A percentile compares a stretch with the other conserved stretches of the same genome.
Conservation (phyloP, 345 rosid species). For the Gynandropsis gynandra region DNA sequence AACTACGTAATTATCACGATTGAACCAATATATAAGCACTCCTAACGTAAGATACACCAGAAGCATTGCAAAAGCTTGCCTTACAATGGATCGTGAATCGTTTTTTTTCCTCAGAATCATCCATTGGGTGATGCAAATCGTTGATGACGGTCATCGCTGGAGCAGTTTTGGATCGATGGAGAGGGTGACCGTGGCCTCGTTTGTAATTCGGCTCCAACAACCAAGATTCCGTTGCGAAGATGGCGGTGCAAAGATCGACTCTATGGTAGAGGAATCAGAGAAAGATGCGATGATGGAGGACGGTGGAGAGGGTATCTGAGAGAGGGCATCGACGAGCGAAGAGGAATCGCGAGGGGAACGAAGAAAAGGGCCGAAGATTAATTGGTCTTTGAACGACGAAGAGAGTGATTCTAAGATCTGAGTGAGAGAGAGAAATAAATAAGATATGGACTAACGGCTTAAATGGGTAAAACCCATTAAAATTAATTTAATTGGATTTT, state of each 20-base stretch:
- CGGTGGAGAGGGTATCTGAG: conserved; percentile 31
- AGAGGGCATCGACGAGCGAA: conserved; percentile 45
- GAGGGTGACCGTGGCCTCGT: conserved; percentile 21
- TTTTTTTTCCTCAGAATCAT: conserved; percentile 34
- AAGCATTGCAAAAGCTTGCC: conserved; percentile 57
- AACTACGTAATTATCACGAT: conserved; percentile 50
- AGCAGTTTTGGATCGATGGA: conserved; percentile 84
- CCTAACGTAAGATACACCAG: conserved; percentile 61
- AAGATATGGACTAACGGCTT: too few species aligned
- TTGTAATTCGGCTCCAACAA: neutral
- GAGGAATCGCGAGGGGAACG: conserved; percentile 37
- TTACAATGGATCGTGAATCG: conserved; percentile 47
- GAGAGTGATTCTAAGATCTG: too few species aligned
- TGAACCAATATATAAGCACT: conserved; percentile 63
- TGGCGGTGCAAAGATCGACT: conserved; percentile 18
- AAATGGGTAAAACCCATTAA: too few species aligned
- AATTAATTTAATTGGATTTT: too few species aligned
- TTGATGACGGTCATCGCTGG: conserved; percentile 88
- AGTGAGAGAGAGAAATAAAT: too few species aligned
- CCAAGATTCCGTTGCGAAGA: conserved; percentile 16
- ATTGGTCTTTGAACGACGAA: conserved; percentile 63
- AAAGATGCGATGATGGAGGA: conserved; percentile 25
- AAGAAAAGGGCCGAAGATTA: conserved; percentile 69
- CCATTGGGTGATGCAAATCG: conserved; percentile 29
- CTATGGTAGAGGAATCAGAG: conserved; percentile 18